These are phyloP conservation scores for Apiospora sp. DNA, from an alignment of 2,329 filamentous ascomycete species.

Conservation along the genomic window DNA sequence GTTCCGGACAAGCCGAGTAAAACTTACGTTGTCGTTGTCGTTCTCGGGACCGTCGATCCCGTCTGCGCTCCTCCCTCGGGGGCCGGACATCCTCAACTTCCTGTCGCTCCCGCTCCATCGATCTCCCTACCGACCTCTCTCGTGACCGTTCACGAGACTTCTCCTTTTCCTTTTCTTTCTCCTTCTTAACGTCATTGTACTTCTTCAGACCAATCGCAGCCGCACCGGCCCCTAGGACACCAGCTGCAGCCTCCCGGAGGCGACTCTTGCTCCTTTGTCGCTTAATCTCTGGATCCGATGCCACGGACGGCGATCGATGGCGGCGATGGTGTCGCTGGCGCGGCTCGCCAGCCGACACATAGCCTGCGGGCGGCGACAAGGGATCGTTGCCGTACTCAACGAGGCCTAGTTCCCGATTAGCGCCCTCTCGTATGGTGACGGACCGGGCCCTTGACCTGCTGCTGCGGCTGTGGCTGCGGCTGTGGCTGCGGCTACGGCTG, in stretches of 20 bases:
- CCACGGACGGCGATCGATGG: conserved; percentile 29
- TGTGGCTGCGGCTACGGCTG: conserved; percentile 45
- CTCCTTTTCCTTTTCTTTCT: conserved; percentile 44
- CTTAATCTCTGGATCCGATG: not conserved
- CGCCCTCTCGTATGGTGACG: conserved; percentile 52
- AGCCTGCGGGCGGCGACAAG: conserved; percentile 54
- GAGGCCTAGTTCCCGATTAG: conserved; percentile 73
- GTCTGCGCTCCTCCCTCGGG: conserved; percentile 36
- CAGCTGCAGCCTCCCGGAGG: conserved; percentile 63
- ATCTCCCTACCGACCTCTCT: conserved; percentile 38
- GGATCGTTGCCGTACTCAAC: conserved; percentile 71
- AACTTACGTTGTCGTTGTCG: conserved; percentile 45
- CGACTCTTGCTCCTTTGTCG: conserved; percentile 63
- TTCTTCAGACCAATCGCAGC: conserved; percentile 70
- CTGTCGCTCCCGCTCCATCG: conserved; percentile 36
- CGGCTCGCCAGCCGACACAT: conserved; percentile 59
- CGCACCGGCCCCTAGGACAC: conserved; percentile 63
- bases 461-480: conserved; percentile 50
- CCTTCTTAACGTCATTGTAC: conserved; percentile 58
- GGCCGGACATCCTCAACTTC: conserved; percentile 33
- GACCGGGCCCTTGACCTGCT: conserved; percentile 45
- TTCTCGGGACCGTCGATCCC: conserved; percentile 46
- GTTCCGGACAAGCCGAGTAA: not conserved
- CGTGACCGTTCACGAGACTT: conserved; percentile 29
- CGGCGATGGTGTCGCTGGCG: conserved; percentile 49